Evolutionary conservation across 345 rosid species (phyloP).

Genomic region (Eutrema japonicum): DNA sequence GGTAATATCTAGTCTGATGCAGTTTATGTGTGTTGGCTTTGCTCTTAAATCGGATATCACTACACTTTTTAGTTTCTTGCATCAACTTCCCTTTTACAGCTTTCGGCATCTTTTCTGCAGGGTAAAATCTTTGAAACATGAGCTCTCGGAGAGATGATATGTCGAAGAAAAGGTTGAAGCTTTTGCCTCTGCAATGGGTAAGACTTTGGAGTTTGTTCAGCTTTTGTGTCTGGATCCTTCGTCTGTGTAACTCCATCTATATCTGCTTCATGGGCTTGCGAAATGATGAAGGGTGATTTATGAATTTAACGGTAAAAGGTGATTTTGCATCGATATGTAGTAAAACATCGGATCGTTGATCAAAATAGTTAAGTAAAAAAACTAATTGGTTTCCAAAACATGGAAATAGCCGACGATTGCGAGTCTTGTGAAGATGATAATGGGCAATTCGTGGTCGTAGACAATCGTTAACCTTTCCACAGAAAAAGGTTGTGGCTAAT

Average conservation of each 20-base stretch:
- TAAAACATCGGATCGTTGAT: slow-evolving; percentile 2
- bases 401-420: too few relatives aligned
- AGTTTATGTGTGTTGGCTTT: slow-evolving; percentile 30
- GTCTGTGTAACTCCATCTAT: background rate
- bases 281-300: background rate
- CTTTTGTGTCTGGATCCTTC: background rate
- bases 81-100: slow-evolving; percentile 30
- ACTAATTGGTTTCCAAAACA: background rate
- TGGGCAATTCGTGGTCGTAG: too few relatives aligned
- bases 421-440: too few relatives aligned
- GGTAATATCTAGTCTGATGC: slow-evolving; percentile 38
- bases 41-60: slow-evolving; percentile 10
- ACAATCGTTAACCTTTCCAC: too few relatives aligned
- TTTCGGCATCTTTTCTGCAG: slow-evolving; percentile 39
- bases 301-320: background rate
- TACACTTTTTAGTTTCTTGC: slow-evolving; percentile 6
- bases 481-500: too few relatives aligned
- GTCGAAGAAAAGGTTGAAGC: background rate
- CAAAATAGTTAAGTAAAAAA: slow-evolving; percentile 1
- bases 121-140: slow-evolving; percentile 25
- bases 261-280: too few relatives aligned
- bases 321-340: slow-evolving; percentile 1
- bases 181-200: slow-evolving; percentile 21
- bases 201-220: slow-evolving; percentile 6
- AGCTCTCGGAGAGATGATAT: slow-evolving; percentile 10